phyloP scores from a whole-genome alignment of 352 stramenopile genomes.

The Pythium phragmitis region DNA sequence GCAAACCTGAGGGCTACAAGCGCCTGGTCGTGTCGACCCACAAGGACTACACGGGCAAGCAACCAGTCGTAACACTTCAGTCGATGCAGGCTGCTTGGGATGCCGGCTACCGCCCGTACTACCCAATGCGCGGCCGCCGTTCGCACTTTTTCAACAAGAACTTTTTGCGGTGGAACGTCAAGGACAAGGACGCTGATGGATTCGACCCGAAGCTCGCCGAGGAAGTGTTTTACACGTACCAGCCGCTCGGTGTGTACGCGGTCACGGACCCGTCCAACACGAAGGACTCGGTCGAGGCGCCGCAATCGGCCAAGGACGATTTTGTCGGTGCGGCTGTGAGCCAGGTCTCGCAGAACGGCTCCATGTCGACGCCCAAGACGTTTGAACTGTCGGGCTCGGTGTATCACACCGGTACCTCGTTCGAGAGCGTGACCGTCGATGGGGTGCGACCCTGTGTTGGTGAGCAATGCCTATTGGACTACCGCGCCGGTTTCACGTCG shows the following conservation, averaged over 20 bases:
- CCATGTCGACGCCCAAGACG: slow-evolving; percentile 19
- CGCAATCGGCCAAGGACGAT: slow-evolving; percentile 21
- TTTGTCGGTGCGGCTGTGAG: slow-evolving; percentile 28
- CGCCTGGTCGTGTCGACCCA: slow-evolving; percentile 49
- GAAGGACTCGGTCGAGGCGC: slow-evolving; percentile 28
- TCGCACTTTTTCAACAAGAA: slow-evolving; percentile 89
- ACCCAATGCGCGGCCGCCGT: slow-evolving; percentile 73
- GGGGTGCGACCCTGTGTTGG: slow-evolving; percentile 27
- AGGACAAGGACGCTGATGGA: slow-evolving; percentile 38
- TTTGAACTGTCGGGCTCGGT: slow-evolving; percentile 26
- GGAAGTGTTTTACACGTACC: slow-evolving; percentile 59
- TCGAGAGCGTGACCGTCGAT: slow-evolving; percentile 16
- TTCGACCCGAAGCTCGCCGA: slow-evolving; percentile 54
- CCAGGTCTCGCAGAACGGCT: slow-evolving; percentile 24
- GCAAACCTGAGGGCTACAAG: slow-evolving; percentile 43
- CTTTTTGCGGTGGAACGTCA: slow-evolving; percentile 70
- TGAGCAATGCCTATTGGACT: slow-evolving; percentile 45
- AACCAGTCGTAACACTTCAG: slow-evolving; percentile 53
- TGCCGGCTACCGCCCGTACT: slow-evolving; percentile 82
- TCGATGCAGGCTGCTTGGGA: slow-evolving; percentile 58
- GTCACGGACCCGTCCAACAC: slow-evolving; percentile 43
- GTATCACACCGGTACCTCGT: slow-evolving; percentile 25
- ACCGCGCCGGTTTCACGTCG: slow-evolving; percentile 39
- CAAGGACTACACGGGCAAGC: slow-evolving; percentile 36
- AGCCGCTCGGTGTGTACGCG: slow-evolving; percentile 75